phyloP scores from a whole-genome alignment of 2,329 filamentous ascomycete genomes.

The Colletotrichum acutatum region DNA sequence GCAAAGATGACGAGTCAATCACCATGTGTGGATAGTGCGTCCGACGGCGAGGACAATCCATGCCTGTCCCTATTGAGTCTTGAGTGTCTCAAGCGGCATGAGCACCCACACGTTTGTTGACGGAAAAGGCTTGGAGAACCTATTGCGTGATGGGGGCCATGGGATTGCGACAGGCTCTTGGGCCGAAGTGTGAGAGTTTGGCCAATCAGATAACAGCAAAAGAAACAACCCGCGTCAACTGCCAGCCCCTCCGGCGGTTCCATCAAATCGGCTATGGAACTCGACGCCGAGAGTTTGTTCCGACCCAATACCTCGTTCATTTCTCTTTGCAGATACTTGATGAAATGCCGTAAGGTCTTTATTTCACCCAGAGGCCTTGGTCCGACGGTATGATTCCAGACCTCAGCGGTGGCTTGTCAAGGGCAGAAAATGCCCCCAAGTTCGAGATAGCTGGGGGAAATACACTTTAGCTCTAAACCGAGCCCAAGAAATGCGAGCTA shows the following conservation, averaged over 20 bases:
- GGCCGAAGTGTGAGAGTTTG: neutral
- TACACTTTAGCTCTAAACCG: neutral
- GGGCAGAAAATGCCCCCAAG: neutral
- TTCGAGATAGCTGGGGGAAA: neutral
- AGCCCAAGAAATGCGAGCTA: too few species aligned
- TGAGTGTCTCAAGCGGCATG: neutral
- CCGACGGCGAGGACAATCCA: neutral
- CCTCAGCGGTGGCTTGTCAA: neutral
- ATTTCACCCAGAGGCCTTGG: neutral
- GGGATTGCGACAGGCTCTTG: slow-evolving; percentile 33
- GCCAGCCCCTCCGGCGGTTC: neutral
- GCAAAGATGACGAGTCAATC: slow-evolving; percentile 16
- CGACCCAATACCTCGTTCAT: neutral
- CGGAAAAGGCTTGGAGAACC: slow-evolving; percentile 7
- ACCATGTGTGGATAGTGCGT: neutral
- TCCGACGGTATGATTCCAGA: neutral
- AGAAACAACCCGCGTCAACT: slow-evolving; percentile 5
- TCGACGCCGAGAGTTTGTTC: neutral
- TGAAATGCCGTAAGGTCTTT: neutral
- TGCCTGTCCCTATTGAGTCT: neutral
- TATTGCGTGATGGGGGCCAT: slow-evolving; percentile 36
- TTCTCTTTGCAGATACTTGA: neutral
- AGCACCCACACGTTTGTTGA: neutral
- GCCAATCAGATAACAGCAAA: slow-evolving; percentile 20
- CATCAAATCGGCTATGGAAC: neutral